Conservation (phyloP, 768 basidiomycete species). For the Lenzites betulinus region DNA sequence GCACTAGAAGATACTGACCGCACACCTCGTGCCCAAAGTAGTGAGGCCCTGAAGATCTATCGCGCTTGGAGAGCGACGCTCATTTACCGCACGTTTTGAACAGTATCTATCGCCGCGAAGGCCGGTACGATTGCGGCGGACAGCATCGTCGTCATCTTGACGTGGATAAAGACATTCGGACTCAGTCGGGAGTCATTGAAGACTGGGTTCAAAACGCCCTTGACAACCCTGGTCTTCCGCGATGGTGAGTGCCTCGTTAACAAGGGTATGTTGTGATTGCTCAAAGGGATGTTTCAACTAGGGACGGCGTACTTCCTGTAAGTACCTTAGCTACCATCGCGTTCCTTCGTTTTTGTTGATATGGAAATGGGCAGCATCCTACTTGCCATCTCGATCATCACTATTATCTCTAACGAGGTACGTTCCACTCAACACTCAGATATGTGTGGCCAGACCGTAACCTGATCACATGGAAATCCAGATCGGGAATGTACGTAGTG, state of each 20-base stretch:
- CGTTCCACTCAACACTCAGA: background rate
- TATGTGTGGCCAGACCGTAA: background rate
- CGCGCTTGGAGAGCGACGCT: background rate
- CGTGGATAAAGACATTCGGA: constrained; percentile 18
- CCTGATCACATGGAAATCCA: background rate
- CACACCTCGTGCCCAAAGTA: background rate
- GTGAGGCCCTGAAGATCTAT: background rate
- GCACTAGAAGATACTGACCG: background rate
- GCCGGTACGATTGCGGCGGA: constrained; percentile 11
- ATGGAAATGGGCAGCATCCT: background rate
- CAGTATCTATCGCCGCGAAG: constrained; percentile 7
- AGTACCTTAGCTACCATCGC: no score
- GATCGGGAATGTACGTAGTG: background rate
- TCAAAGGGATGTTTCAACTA: background rate
- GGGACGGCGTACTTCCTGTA: constrained; percentile 20
- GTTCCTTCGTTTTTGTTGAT: background rate
- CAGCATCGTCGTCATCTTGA: constrained; percentile 10
- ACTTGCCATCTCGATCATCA: constrained; percentile 4
- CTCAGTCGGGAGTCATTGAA: background rate
- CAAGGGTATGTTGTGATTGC: no score
- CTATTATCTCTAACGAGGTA: constrained; percentile 3
- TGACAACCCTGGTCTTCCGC: constrained; percentile 13
- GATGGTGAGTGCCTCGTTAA: constrained; percentile 7
- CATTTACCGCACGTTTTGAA: background rate
- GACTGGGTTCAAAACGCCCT: constrained; percentile 5